Conservation (phyloP, 768 basidiomycete species). For the Cubamyces sp. region DNA sequence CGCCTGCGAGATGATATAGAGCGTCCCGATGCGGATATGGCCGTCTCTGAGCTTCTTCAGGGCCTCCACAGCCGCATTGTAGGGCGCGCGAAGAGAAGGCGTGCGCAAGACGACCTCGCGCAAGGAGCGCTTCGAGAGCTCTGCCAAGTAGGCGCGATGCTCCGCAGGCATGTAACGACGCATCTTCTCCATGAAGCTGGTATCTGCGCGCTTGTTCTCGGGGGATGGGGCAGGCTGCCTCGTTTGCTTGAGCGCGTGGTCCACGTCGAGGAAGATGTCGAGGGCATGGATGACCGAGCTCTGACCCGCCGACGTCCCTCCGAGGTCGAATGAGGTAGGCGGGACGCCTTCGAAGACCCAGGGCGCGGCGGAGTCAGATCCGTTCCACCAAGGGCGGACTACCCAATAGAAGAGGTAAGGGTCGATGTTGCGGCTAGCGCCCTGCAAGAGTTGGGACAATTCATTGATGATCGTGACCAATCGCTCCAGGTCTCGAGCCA, state of each 20-base stretch:
- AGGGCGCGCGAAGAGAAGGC: conserved; percentile 68
- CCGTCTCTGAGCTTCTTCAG: conserved; percentile 83
- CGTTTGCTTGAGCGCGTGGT: conserved; percentile 78
- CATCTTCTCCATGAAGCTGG: conserved; percentile 92
- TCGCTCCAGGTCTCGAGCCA: conserved; percentile 71
- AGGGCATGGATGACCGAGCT: conserved; percentile 88
- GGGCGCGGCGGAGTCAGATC: conserved; percentile 66
- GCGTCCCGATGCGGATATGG: conserved; percentile 87
- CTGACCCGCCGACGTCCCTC: conserved; percentile 94
- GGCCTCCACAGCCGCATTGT: conserved; percentile 77
- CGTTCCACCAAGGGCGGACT: conserved; percentile 92
- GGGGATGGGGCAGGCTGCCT: conserved; percentile 70
- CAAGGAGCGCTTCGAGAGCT: conserved; percentile 66
- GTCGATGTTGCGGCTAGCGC: conserved; percentile 72
- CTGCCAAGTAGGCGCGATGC: conserved; percentile 82
- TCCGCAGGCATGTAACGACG: conserved; percentile 92
- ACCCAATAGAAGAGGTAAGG: conserved; percentile 89
- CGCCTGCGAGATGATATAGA: conserved; percentile 89
- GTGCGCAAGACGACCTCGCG: conserved; percentile 62
- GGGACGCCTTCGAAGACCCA: conserved; percentile 85
- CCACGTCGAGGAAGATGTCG: conserved; percentile 86
- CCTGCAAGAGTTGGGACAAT: conserved; percentile 69
- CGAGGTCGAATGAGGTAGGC: conserved; percentile 60
- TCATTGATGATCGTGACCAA: conserved; percentile 73
- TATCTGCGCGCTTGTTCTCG: conserved; percentile 66